Percentiles rank a stretch among this genome's conserved stretches.
These are phyloP conservation scores for Arctostaphylos glauca DNA, from an alignment of 148 eudicot species.

Conservation along the genomic window DNA sequence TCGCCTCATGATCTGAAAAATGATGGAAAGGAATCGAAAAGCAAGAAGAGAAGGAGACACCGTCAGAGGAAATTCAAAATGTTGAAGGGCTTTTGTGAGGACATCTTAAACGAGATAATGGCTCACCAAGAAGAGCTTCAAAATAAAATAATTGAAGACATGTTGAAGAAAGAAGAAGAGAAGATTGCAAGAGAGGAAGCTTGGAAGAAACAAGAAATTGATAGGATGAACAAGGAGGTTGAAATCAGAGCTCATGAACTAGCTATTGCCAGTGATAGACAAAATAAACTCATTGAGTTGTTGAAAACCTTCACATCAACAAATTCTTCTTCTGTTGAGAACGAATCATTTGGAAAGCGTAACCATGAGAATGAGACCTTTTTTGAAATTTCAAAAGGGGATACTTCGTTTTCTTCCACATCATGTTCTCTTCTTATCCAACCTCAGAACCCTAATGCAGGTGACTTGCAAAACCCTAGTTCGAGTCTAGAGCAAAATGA, in stretches of 20 bases:
- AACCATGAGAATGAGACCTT: slow-evolving; percentile 17
- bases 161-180: slow-evolving; percentile 68
- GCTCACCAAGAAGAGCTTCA: slow-evolving; percentile 70
- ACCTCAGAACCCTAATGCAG: slow-evolving; percentile 27
- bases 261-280: slow-evolving; percentile 58
- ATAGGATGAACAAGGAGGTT: slow-evolving; percentile 53
- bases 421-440: slow-evolving; percentile 23
- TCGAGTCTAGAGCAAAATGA: neutral
- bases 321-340: slow-evolving; percentile 3
- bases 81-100: slow-evolving; percentile 68
- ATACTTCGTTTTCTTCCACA: slow-evolving; percentile 23
- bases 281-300: slow-evolving; percentile 55
- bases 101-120: slow-evolving; percentile 62
- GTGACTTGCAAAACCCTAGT: slow-evolving; percentile 33
- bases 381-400: slow-evolving; percentile 26
- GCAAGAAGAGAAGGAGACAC: slow-evolving; percentile 42
- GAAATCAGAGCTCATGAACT: slow-evolving; percentile 61
- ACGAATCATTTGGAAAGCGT: neutral
- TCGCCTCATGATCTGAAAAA: neutral
- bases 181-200: slow-evolving; percentile 66
- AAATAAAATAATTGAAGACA: slow-evolving; percentile 64
- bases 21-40: slow-evolving; percentile 7
- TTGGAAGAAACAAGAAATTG: slow-evolving; percentile 75
- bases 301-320: slow-evolving; percentile 53
- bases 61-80: slow-evolving; percentile 43